phyloP scores from a whole-genome alignment of 2,329 filamentous ascomycete species.

The Amphichorda felina region DNA sequence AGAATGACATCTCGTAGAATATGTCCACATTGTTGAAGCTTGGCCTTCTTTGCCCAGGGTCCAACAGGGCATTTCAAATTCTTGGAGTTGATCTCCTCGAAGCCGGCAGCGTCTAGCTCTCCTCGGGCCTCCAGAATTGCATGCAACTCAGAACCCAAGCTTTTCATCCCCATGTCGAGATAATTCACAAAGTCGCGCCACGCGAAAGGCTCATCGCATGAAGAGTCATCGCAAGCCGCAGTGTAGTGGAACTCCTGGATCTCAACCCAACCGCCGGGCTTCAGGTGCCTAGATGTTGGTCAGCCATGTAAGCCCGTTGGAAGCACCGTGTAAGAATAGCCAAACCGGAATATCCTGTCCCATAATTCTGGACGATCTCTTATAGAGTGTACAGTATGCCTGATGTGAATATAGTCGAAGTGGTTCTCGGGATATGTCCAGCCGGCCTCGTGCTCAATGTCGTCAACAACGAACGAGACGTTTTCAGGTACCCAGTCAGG shows the following conservation, averaged over 20 bases:
- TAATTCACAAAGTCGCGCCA: slow-evolving; percentile 32
- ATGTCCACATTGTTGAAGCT: slow-evolving; percentile 31
- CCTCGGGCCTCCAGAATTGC: slow-evolving; percentile 21
- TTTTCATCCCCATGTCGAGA: slow-evolving; percentile 25
- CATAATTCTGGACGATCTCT: slow-evolving; percentile 27
- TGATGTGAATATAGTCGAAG: slow-evolving; percentile 38
- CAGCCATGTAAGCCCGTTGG: neutral
- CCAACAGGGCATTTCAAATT: slow-evolving; percentile 35
- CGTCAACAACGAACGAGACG: slow-evolving; percentile 38
- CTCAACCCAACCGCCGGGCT: slow-evolving; percentile 39
- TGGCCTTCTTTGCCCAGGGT: slow-evolving; percentile 29
- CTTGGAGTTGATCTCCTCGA: slow-evolving; percentile 25
- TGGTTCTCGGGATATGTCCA: slow-evolving; percentile 32
- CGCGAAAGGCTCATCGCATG: slow-evolving; percentile 29
- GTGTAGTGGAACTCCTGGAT: slow-evolving; percentile 32
- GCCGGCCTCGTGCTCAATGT: slow-evolving; percentile 36
- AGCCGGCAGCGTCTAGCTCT: slow-evolving; percentile 27
- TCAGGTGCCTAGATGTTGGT: slow-evolving; percentile 26
- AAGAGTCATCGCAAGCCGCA: slow-evolving; percentile 30
- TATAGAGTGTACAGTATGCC: slow-evolving; percentile 32
- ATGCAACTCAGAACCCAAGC: slow-evolving; percentile 28
- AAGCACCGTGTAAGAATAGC: neutral
- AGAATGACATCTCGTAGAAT: slow-evolving; percentile 29
- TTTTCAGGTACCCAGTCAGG: slow-evolving; percentile 38
- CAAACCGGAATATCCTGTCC: slow-evolving; percentile 27